Conservation (phyloP, 768 basidiomycete species). For the Podaxis sp. region DNA sequence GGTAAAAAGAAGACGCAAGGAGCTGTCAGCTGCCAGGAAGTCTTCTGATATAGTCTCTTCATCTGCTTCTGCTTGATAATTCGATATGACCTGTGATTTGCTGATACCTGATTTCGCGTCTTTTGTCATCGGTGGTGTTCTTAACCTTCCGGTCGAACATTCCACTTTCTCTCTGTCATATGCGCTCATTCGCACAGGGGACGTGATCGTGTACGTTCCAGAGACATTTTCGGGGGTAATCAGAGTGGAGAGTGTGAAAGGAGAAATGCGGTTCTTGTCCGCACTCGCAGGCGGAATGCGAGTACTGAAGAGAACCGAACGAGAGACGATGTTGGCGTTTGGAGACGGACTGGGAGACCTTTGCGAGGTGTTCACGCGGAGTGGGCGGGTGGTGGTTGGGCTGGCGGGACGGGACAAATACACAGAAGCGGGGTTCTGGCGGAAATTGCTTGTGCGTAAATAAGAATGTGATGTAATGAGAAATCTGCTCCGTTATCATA, state of each 20-base stretch:
- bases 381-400: slow-evolving; percentile 39
- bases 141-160: neutral
- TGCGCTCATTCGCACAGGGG: slow-evolving; percentile 21
- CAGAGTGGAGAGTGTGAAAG: slow-evolving; percentile 28
- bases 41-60: neutral
- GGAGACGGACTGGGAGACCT: slow-evolving; percentile 27
- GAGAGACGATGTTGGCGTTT: slow-evolving; percentile 26
- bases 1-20: neutral
- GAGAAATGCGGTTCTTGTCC: slow-evolving; percentile 30
- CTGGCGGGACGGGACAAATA: slow-evolving; percentile 36
- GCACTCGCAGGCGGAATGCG: slow-evolving; percentile 24
- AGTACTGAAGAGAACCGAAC: slow-evolving; percentile 28
- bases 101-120: neutral
- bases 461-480: slow-evolving; percentile 1
- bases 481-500: neutral
- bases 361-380: slow-evolving; percentile 32
- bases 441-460: slow-evolving; percentile 25
- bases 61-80: neutral
- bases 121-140: neutral
- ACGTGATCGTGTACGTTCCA: slow-evolving; percentile 30
- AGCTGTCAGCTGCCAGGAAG: neutral
- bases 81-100: neutral
- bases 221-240: slow-evolving; percentile 32
- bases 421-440: slow-evolving; percentile 33
- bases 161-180: neutral